These are phyloP conservation scores for Verticillium isaacii DNA, from an alignment of 2,329 filamentous ascomycete genomes.

Conservation along the genomic window DNA sequence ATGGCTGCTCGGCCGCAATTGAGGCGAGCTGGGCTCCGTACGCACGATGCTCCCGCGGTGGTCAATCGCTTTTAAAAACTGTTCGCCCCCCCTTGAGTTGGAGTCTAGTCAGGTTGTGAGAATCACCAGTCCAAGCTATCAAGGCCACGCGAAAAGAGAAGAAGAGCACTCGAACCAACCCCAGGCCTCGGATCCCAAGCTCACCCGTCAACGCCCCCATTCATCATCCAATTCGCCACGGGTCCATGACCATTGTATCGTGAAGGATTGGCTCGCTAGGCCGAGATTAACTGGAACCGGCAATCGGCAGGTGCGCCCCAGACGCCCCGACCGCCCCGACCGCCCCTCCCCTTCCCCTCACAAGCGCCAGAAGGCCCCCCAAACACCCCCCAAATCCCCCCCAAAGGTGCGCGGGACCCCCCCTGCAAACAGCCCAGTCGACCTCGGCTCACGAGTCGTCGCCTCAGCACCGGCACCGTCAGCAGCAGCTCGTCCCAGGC, in stretches of 20 bases:
- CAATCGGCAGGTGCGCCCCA: not conserved
- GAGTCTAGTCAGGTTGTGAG: not conserved
- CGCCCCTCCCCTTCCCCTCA: not conserved
- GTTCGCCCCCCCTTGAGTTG: not conserved
- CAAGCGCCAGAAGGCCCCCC: not conserved
- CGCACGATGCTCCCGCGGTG: not conserved
- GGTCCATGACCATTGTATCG: not conserved
- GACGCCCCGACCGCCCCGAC: not conserved
- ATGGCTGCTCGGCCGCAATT: not conserved
- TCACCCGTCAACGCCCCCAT: not conserved
- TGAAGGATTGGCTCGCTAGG: not conserved
- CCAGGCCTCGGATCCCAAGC: not conserved
- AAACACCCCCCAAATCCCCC: not conserved
- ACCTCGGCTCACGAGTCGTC: constrained; percentile 10
- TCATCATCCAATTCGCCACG: not conserved
- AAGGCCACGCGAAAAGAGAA: not conserved
- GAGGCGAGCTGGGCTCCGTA: not conserved
- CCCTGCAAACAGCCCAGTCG: constrained; percentile 1
- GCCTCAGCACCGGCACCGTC: constrained; percentile 1
- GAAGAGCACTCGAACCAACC: not conserved
- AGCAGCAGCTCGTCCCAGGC: not conserved
- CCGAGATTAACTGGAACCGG: not conserved
- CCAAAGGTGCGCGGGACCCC: not conserved
- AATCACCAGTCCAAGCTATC: not conserved
- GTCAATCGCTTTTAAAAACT: not conserved